Evolutionary conservation across 805 yeast genomes (phyloP).

Genomic region (Clavispora carvajalis): DNA sequence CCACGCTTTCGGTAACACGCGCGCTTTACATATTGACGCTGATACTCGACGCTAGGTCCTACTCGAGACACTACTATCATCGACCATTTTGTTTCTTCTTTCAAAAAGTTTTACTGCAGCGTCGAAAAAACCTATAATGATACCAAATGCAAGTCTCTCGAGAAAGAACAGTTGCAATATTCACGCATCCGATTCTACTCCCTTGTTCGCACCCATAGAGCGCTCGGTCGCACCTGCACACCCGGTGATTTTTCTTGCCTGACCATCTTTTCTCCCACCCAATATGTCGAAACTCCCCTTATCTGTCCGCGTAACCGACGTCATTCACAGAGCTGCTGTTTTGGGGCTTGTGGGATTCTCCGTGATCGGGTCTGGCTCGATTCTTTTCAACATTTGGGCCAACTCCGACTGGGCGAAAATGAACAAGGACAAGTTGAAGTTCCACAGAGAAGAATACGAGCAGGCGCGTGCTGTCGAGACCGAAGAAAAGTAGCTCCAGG

Average conservation of each 20-base stretch:
- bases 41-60: no score
- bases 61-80: no score
- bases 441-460: conserved; percentile 28
- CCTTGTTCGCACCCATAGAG: not conserved
- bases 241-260: not conserved
- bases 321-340: conserved; percentile 38
- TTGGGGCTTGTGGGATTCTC: conserved; percentile 34
- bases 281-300: conserved; percentile 31
- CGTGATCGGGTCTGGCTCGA: conserved; percentile 36
- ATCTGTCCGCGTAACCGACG: conserved; percentile 40
- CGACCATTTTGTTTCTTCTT: no score
- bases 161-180: no score
- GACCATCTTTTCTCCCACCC: not conserved
- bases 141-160: no score
- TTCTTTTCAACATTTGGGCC: conserved; percentile 36
- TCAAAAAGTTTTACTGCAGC: no score
- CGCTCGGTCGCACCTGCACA: not conserved
- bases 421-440: conserved; percentile 37
- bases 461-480: conserved; percentile 19
- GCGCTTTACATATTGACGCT: no score
- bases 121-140: no score
- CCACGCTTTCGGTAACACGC: no score
- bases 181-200: no score
- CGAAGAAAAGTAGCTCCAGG: conserved; percentile 2
- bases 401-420: conserved; percentile 40